These are phyloP conservation scores for Coemansia sp. DNA, from an alignment of 192 early-diverging fungal genomes.

Conservation along the genomic window DNA sequence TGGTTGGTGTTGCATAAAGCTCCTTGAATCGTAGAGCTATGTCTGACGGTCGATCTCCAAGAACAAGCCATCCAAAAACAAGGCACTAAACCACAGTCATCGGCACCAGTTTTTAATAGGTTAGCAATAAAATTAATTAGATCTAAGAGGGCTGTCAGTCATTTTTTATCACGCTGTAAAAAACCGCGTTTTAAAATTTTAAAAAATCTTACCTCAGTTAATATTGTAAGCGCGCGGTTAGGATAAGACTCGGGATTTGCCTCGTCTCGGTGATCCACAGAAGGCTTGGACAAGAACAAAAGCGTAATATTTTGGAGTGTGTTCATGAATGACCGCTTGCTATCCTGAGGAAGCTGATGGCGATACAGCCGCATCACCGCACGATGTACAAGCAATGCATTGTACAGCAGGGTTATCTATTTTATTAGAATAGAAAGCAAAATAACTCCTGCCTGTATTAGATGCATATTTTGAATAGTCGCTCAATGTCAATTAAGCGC, in stretches of 20 bases:
- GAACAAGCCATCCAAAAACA: conserved; percentile 27
- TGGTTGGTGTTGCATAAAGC: conserved; percentile 21
- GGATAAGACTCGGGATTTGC: conserved; percentile 18
- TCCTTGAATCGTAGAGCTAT: conserved; percentile 13
- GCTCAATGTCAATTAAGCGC: neutral
- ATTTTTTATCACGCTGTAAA: neutral
- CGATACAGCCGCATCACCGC: conserved; percentile 28
- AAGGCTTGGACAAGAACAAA: conserved; percentile 16
- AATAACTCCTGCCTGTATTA: neutral
- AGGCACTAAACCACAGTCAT: conserved; percentile 20
- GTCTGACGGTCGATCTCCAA: conserved; percentile 6
- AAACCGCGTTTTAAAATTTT: neutral
- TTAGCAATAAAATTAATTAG: neutral
- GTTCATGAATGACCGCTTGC: conserved; percentile 19
- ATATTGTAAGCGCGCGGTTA: conserved; percentile 37
- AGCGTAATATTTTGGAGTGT: conserved; percentile 17
- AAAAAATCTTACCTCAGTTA: conserved; percentile 27
- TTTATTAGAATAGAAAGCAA: neutral
- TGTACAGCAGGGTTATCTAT: conserved; percentile 41
- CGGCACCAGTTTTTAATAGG: neutral
- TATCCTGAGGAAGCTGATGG: conserved; percentile 7
- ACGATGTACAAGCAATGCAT: conserved; percentile 36
- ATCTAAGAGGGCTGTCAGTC: neutral
- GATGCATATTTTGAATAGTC: neutral
- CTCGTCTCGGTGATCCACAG: conserved; percentile 14